These are phyloP conservation scores for Myriosclerotinia duriaeana DNA, from an alignment of 2,329 filamentous ascomycete genomes.

Conservation along the genomic window DNA sequence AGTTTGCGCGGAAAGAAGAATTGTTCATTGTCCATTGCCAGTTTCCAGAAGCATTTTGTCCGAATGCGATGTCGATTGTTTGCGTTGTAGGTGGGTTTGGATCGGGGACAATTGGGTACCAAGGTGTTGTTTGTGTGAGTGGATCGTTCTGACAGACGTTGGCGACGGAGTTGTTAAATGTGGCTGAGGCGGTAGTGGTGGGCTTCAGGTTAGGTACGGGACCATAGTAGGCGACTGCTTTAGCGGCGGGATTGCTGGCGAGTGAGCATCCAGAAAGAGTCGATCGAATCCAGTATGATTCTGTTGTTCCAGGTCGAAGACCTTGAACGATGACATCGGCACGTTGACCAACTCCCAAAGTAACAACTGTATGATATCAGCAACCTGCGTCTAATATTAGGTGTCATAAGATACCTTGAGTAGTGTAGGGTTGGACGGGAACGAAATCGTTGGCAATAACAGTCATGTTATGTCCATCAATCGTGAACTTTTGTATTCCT, in stretches of 20 bases:
- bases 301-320: constrained; percentile 42
- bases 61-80: constrained; percentile 43
- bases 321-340: constrained; percentile 47
- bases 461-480: constrained; percentile 55
- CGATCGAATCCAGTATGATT: constrained; percentile 56
- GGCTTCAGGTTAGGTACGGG: constrained; percentile 27
- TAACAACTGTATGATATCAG: constrained; percentile 18
- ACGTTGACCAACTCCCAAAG: constrained; percentile 46
- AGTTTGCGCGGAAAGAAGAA: constrained; percentile 55
- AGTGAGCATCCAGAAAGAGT: constrained; percentile 48
- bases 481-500: constrained; percentile 47
- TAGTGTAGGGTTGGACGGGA: constrained; percentile 60
- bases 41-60: constrained; percentile 50
- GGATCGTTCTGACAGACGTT: constrained; percentile 30
- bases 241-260: constrained; percentile 49
- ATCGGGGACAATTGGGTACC: constrained; percentile 31
- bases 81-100: constrained; percentile 29
- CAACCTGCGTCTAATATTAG: not conserved
- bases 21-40: constrained; percentile 53
- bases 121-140: constrained; percentile 30
- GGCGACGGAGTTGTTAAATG: constrained; percentile 23
- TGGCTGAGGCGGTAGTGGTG: constrained; percentile 29
- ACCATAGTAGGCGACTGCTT: constrained; percentile 65
- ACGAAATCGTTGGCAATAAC: constrained; percentile 64
- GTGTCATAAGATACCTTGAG: constrained; percentile 50